Conservation (phyloP, 2,329 filamentous ascomycete genomes). For the Exophiala mesophila region DNA sequence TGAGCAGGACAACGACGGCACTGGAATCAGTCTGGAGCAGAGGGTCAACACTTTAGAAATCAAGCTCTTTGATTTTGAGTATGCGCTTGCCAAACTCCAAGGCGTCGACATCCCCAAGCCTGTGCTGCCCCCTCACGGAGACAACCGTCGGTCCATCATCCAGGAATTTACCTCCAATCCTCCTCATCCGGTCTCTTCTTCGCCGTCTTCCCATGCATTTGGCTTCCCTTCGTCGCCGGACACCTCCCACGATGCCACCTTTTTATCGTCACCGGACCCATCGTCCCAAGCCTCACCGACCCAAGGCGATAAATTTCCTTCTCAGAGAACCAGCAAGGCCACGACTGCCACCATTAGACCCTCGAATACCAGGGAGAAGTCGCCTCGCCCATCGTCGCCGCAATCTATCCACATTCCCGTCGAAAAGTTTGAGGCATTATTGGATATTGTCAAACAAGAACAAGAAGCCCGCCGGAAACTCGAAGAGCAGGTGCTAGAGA, state of each 20-base stretch:
- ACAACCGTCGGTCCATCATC: constrained; percentile 7
- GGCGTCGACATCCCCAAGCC: constrained; percentile 27
- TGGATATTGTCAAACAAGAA: constrained; percentile 43
- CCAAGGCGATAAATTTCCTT: constrained; percentile 13
- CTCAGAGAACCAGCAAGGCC: constrained; percentile 23
- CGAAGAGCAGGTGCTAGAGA: constrained; percentile 39
- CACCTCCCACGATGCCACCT: constrained; percentile 15
- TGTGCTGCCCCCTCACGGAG: constrained; percentile 5
- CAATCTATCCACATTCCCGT: constrained; percentile 29
- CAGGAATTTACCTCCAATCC: constrained; percentile 10
- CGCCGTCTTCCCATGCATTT: constrained; percentile 8
- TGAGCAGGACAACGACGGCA: constrained; percentile 27
- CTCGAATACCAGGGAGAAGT: constrained; percentile 7
- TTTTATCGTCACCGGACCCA: constrained; percentile 20
- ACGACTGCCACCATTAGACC: constrained; percentile 25
- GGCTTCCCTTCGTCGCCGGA: constrained; percentile 8
- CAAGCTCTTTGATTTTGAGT: constrained; percentile 47
- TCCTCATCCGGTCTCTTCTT: constrained; percentile 6
- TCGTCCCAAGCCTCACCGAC: constrained; percentile 14
- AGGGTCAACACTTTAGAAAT: constrained; percentile 47
- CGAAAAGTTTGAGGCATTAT: constrained; percentile 44
- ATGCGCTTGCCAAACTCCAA: constrained; percentile 46
- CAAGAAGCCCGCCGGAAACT: constrained; percentile 42
- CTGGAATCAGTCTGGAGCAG: constrained; percentile 41
- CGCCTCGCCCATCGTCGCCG: constrained; percentile 20